These are phyloP conservation scores for Talaromyces sp. DNA, from an alignment of 2,329 filamentous ascomycete genomes.

Conservation along the genomic window DNA sequence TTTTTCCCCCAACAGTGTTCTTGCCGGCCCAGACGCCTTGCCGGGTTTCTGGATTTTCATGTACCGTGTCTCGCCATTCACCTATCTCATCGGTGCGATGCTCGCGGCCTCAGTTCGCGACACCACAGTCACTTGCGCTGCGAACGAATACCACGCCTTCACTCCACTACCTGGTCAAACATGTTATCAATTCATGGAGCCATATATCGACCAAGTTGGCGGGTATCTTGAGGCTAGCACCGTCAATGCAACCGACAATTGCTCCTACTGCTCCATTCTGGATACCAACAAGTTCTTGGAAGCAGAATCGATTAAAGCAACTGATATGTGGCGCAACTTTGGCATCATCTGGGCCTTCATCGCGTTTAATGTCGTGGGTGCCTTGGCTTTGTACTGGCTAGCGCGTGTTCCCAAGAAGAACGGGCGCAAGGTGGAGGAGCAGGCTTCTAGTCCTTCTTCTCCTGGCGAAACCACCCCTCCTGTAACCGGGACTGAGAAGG, in stretches of 20 bases:
- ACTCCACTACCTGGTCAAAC: constrained; percentile 53
- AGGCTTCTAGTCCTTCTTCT: neutral
- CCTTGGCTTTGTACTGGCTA: constrained; percentile 52
- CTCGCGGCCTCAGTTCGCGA: constrained; percentile 30
- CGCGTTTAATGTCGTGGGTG: constrained; percentile 48
- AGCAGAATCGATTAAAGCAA: constrained; percentile 39
- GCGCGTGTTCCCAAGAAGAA: constrained; percentile 42
- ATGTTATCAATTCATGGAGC: constrained; percentile 58
- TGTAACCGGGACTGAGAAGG: neutral
- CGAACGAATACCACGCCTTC: constrained; percentile 30
- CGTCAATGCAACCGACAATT: constrained; percentile 52
- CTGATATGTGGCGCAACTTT: constrained; percentile 50
- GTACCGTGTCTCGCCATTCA: constrained; percentile 65
- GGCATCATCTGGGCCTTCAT: constrained; percentile 52
- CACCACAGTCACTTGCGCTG: constrained; percentile 26
- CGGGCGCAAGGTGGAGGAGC: neutral
- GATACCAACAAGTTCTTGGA: constrained; percentile 51
- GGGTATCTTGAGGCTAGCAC: constrained; percentile 58
- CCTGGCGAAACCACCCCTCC: neutral
- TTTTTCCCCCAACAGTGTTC: constrained; percentile 43
- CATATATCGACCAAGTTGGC: constrained; percentile 48
- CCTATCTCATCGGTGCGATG: constrained; percentile 51
- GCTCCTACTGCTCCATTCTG: constrained; percentile 46
- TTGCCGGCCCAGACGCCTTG: constrained; percentile 55
- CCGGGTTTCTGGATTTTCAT: constrained; percentile 76